phyloP scores from a whole-genome alignment of 1,284 basidiomycete genomes.

The Leccinum angustisporum region DNA sequence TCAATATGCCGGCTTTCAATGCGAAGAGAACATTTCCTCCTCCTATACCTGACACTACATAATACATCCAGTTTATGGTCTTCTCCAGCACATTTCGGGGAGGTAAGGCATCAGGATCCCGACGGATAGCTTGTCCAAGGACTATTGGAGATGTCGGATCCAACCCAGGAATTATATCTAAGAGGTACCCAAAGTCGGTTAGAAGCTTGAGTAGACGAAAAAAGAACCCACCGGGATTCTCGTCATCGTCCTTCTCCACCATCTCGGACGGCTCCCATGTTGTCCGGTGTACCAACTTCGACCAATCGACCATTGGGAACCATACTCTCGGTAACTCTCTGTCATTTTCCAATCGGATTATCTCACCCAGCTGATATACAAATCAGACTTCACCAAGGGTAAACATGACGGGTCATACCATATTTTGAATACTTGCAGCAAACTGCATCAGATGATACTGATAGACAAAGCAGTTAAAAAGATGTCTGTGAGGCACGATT shows the following conservation, averaged over 20 bases:
- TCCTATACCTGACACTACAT: slow-evolving; percentile 39
- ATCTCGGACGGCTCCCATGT: slow-evolving; percentile 50
- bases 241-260: slow-evolving; percentile 49
- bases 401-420: slow-evolving; percentile 42
- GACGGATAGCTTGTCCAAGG: slow-evolving; percentile 52
- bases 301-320: slow-evolving; percentile 57
- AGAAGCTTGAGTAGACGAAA: background rate
- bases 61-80: slow-evolving; percentile 48
- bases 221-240: slow-evolving; percentile 46
- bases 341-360: slow-evolving; percentile 58
- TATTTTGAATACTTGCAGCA: slow-evolving; percentile 42
- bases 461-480: slow-evolving; percentile 73
- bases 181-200: background rate
- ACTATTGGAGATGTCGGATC: slow-evolving; percentile 42
- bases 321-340: slow-evolving; percentile 57
- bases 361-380: slow-evolving; percentile 47
- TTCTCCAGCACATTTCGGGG: slow-evolving; percentile 58
- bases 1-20: slow-evolving; percentile 75
- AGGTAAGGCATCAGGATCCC: slow-evolving; percentile 77
- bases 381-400: slow-evolving; percentile 15
- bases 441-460: slow-evolving; percentile 70
- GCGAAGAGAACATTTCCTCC: slow-evolving; percentile 71
- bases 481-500: slow-evolving; percentile 58
- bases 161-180: slow-evolving; percentile 64
- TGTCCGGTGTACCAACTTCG: slow-evolving; percentile 41